phyloP scores from a whole-genome alignment of 2,329 filamentous ascomycete genomes.

The Colletotrichum limetticola region DNA sequence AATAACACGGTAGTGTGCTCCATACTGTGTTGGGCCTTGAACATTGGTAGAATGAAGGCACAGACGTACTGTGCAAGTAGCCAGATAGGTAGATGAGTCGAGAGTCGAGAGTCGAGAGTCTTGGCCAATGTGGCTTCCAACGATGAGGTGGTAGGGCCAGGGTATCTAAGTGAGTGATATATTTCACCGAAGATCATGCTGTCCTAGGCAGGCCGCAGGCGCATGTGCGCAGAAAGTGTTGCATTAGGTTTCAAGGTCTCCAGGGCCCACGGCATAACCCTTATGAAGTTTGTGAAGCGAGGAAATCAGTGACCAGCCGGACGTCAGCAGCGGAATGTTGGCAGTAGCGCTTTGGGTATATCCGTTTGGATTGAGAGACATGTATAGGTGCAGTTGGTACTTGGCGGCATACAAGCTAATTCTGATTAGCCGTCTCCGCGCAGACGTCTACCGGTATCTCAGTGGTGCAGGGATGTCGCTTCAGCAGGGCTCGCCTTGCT shows the following conservation, averaged over 20 bases:
- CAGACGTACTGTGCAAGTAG: background rate
- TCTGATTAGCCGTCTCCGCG: background rate
- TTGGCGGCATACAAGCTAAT: background rate
- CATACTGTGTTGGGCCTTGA: too few species aligned
- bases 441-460: background rate
- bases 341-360: background rate
- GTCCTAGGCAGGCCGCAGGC: background rate
- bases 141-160: background rate
- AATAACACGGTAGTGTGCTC: background rate
- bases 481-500: background rate
- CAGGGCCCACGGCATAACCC: background rate
- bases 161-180: background rate
- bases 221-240: background rate
- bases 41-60: too few species aligned
- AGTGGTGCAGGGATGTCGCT: background rate
- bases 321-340: background rate
- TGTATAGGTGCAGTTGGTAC: background rate
- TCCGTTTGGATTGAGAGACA: background rate
- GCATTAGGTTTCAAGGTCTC: slow-evolving; percentile 8
- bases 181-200: slow-evolving; percentile 10
- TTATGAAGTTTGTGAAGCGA: background rate
- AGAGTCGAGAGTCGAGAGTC: slow-evolving; percentile 7
- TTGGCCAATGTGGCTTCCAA: slow-evolving; percentile 15
- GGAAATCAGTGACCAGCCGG: background rate
- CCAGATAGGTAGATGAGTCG: background rate